Conservation (phyloP, 2,329 filamentous ascomycete genomes). For the Nothophoma quercina region DNA sequence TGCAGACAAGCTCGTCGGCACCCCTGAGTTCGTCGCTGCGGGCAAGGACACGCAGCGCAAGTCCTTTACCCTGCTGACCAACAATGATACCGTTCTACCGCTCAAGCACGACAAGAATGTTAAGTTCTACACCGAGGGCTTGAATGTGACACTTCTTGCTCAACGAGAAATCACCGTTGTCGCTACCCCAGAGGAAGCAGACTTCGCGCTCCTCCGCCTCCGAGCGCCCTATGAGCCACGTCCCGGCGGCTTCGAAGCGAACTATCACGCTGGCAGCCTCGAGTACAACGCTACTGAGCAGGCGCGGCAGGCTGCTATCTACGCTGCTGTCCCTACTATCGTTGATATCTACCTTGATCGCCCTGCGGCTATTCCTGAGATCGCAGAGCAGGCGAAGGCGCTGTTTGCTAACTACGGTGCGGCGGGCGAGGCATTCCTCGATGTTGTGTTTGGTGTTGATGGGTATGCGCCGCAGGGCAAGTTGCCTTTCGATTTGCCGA, state of each 20-base stretch:
- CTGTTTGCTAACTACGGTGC: constrained; percentile 54
- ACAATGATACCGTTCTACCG: constrained; percentile 43
- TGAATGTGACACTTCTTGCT: constrained; percentile 44
- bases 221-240: constrained; percentile 52
- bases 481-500: constrained; percentile 59
- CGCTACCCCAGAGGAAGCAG: constrained; percentile 48
- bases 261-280: constrained; percentile 52
- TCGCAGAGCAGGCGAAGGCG: constrained; percentile 50
- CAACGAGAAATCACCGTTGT: constrained; percentile 46
- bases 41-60: constrained; percentile 50
- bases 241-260: constrained; percentile 52
- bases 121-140: constrained; percentile 49
- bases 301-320: constrained; percentile 51
- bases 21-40: constrained; percentile 52
- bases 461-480: constrained; percentile 51
- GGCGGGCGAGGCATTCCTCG: constrained; percentile 53
- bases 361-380: constrained; percentile 54
- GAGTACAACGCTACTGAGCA: constrained; percentile 53
- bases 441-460: constrained; percentile 52
- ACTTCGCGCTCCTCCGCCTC: constrained; percentile 53
- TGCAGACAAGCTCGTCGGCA: constrained; percentile 54
- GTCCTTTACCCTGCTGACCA: constrained; percentile 49
- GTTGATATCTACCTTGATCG: constrained; percentile 57
- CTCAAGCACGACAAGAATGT: constrained; percentile 25
- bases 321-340: constrained; percentile 49